A percentile compares a stretch with the other conserved stretches of the same genome.
phyloP scores from a whole-genome alignment of 2,329 filamentous ascomycete genomes.

The Botryotinia narcissicola region DNA sequence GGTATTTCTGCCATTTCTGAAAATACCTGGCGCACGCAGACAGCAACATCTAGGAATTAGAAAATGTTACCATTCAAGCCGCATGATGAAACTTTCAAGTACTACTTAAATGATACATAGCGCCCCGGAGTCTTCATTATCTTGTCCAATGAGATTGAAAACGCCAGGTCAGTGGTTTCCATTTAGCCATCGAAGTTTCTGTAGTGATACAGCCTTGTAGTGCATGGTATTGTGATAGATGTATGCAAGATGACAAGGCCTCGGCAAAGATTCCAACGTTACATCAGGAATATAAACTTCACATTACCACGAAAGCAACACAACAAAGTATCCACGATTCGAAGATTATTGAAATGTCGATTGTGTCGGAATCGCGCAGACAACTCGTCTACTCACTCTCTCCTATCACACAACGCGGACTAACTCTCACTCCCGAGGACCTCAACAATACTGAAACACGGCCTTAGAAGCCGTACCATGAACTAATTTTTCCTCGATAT shows the following conservation, averaged over 20 bases:
- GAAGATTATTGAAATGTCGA: neutral
- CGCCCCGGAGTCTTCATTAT: neutral
- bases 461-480: neutral
- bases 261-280: neutral
- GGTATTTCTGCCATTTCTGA: neutral
- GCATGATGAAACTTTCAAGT: neutral
- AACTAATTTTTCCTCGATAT: neutral
- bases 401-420: neutral
- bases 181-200: neutral
- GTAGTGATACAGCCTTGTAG: too few relatives aligned
- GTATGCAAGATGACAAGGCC: too few relatives aligned
- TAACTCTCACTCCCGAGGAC: neutral
- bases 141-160: neutral
- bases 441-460: neutral
- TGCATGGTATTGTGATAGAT: too few relatives aligned
- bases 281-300: neutral
- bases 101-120: neutral
- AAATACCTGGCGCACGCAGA: neutral
- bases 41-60: neutral
- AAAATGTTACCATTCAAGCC: neutral
- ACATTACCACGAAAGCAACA: neutral
- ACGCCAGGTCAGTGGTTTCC: neutral
- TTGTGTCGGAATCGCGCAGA: neutral
- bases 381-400: neutral
- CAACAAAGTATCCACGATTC: neutral